Evolutionary conservation across 225 moss, liverwort and hornwort species (phyloP).

Genomic region (Pseudoscleropodium purum): DNA sequence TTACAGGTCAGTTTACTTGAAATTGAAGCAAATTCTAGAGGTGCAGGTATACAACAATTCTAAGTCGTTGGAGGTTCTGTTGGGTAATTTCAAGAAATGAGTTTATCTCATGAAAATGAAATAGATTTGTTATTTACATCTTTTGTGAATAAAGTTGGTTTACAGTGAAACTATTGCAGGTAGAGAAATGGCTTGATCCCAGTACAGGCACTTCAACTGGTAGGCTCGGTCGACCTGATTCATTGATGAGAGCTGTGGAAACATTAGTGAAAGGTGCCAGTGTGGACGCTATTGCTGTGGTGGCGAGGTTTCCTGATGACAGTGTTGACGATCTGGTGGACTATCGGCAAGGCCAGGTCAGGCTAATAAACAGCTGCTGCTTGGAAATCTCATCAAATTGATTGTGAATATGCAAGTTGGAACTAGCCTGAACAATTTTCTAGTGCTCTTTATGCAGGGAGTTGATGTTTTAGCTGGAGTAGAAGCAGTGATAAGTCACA

Average conservation of each 20-base stretch:
- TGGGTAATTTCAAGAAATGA: not conserved
- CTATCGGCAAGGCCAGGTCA: constrained; percentile 88
- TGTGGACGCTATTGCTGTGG: constrained; percentile 89
- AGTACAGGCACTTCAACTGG: constrained; percentile 77
- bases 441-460: constrained; percentile 42
- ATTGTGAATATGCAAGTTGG: not conserved
- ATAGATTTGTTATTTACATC: not conserved
- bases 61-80: not conserved
- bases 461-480: constrained; percentile 90
- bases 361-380: not conserved
- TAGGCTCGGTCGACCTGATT: constrained; percentile 73
- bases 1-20: constrained; percentile 45
- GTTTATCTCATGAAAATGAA: not conserved
- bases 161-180: constrained; percentile 45
- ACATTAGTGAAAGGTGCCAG: constrained; percentile 39
- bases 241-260: constrained; percentile 72
- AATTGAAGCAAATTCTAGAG: not conserved
- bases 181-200: constrained; percentile 88
- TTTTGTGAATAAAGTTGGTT: constrained; percentile 17
- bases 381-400: not conserved
- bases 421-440: not conserved
- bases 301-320: constrained; percentile 87
- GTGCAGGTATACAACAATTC: not conserved
- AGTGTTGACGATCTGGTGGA: constrained; percentile 65
- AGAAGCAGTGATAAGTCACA: constrained; percentile 90